These are phyloP conservation scores for Phoma sp. DNA, from an alignment of 2,329 filamentous ascomycete genomes.

Conservation along the genomic window DNA sequence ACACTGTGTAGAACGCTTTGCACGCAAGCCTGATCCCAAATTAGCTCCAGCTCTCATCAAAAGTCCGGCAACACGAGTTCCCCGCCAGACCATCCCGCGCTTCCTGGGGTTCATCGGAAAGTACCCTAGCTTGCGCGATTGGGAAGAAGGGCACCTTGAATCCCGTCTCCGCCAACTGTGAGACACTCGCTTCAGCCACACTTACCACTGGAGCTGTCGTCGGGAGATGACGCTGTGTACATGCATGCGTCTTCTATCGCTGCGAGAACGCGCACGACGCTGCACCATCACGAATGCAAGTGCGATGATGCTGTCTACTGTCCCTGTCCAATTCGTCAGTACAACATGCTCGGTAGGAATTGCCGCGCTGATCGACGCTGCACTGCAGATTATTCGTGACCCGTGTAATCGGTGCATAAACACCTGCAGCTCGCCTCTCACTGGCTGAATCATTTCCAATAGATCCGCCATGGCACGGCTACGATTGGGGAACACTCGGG, in stretches of 20 bases:
- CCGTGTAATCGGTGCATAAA: slow-evolving; percentile 21
- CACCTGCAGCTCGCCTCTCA: slow-evolving; percentile 10
- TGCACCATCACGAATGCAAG: slow-evolving; percentile 70
- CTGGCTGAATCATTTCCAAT: slow-evolving; percentile 19
- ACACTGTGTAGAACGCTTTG: slow-evolving; percentile 71
- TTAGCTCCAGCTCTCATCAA: slow-evolving; percentile 23
- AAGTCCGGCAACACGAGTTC: slow-evolving; percentile 13
- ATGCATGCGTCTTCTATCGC: slow-evolving; percentile 33
- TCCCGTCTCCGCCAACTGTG: slow-evolving; percentile 26
- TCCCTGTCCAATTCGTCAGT: slow-evolving; percentile 54
- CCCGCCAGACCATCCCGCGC: slow-evolving; percentile 26
- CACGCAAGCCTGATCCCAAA: slow-evolving; percentile 65
- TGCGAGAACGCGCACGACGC: slow-evolving; percentile 55
- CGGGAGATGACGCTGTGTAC: slow-evolving; percentile 60
- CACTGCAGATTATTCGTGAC: slow-evolving; percentile 19
- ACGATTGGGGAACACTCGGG: slow-evolving; percentile 9
- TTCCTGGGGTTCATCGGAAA: slow-evolving; percentile 19
- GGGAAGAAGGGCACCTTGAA: slow-evolving; percentile 2
- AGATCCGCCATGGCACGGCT: slow-evolving; percentile 2
- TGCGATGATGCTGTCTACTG: slow-evolving; percentile 69
- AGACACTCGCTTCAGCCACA: slow-evolving; percentile 39
- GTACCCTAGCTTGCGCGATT: slow-evolving; percentile 9
- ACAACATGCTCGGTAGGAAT: slow-evolving; percentile 16
- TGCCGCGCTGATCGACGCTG: slow-evolving; percentile 23
- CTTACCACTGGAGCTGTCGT: slow-evolving; percentile 67